Base-by-base conservation (phyloP, 83 land plant genomes). In the Picea engelmannii region DNA sequence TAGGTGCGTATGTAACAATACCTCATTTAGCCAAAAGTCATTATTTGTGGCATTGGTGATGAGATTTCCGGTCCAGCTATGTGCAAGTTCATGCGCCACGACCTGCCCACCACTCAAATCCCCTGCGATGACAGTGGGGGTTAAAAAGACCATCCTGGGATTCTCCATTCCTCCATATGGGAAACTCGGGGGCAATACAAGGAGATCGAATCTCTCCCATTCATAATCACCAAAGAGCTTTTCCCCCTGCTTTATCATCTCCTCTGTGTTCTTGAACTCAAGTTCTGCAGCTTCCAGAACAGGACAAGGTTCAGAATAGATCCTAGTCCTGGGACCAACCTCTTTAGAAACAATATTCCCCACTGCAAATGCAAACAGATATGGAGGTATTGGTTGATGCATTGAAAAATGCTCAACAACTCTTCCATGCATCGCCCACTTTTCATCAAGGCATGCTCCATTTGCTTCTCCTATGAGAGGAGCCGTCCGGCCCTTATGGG, bases 161-260 rank as follows among this genome's bases (percentile, higher is more conserved):
- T 96, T 96, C 88, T 96, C 98, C 98, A 94, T 96, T 23, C 98
- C 98, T 8, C 98, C 96, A 80, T 94, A 96, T 3, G 96, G 98
- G 80, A 94, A 96, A 81, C 96, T 94, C 38, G 92, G 92, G 0
- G 96, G 98, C 85, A 96, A 64, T 40, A 96, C 95, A 60, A 96
- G 79, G 62, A 96, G 81, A 84, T 96, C 98, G 74, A 96, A 94
- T 75, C 96, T 80, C 84, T 90, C 98, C 98, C 98, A 96, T 2
- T 92, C 95, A 61, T 96, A 96, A 0, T 84, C 86, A 55, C 96
- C 98, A 80, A 96, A 96, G 60, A 96, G 77, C 67, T 21, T 81
- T 91, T 94, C 98, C 40, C 93, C 98, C 23, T 83, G 92, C 87
- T 80, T 73, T 4, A 96, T 86, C 91, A 94, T 92, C 66, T 86